Evolutionary conservation across 2,329 filamentous ascomycete species (phyloP), one percentile per base, ranked within the genome.

Genomic region (Botrytis squamosa): DNA sequence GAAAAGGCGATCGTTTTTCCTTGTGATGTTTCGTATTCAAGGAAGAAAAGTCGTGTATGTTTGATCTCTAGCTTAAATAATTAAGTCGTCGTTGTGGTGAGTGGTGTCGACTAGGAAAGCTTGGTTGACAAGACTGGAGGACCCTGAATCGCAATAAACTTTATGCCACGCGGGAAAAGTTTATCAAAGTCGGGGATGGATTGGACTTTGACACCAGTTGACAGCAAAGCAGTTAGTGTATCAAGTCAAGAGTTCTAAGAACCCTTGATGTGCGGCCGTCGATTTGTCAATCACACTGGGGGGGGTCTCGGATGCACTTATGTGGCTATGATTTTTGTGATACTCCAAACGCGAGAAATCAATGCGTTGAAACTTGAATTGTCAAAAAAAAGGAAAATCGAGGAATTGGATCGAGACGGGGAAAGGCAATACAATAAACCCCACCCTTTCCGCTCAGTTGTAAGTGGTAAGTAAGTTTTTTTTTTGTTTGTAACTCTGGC

Each of bases 321-420:
- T 63, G 57, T 64, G 59, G 52, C 52, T 67, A 67, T 46, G 71
- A 40, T 68, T 60, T 70, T 64, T 46, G 57, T 59, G 66, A 73
- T 73, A 66, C 71, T 63, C 44, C 66, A 64, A 73, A 70, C 44
- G 25, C 52, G 40, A 68, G 71, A 70, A 64, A 70, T 70, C 66
- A 73, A 73, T 73, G 71, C 71, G 71, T 64, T 70, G 66, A 73
- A 73, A 73, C 71, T 55, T n/a, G 71, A 52, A 69, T 49, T 60
- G 70, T 72, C 20, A 60, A 64, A 64, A 64, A 64, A 67, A 67
- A 67, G 40, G 29, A 67, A 67, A 67, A 67, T 33, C 29, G 64
- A 67, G 22, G 66, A 60, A 70, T 60, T 22, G 36, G 38, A 71
- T 71, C 59, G 69, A 71, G 69, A 64, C 69, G 10, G 57, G 69